Conservation (phyloP, 768 basidiomycete species). For the Saitozyma sp. region DNA sequence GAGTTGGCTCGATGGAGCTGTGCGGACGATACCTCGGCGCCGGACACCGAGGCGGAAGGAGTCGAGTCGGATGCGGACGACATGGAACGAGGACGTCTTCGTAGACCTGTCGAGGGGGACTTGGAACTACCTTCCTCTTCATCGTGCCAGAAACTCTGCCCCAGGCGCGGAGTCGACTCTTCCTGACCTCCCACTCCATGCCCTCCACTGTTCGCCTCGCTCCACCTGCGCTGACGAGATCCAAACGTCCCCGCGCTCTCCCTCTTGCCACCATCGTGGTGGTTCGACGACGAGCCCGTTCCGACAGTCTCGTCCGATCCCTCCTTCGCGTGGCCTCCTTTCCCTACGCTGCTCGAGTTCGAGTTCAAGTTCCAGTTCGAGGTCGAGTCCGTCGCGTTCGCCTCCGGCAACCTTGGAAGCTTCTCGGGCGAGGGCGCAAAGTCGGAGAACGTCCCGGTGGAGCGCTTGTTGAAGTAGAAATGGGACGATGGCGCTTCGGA, state of each 20-base stretch:
- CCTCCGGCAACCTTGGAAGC: no score
- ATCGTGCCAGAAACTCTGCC: background rate
- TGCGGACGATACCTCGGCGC: no score
- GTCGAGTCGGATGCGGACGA: conserved; percentile 24
- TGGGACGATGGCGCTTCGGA: conserved; percentile 6
- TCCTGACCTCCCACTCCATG: no score
- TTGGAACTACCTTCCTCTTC: background rate
- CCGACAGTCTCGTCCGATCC: no score
- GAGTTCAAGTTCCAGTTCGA: no score
- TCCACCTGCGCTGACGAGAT: conserved; percentile 8
- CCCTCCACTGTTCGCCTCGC: background rate
- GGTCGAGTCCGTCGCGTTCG: no score
- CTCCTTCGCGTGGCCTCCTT: no score
- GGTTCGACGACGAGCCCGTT: no score
- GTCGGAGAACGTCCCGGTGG: conserved; percentile 3
- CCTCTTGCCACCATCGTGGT: background rate
- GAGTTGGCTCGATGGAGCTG: conserved; percentile 4
- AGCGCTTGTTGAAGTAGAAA: conserved; percentile 8
- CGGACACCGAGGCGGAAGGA: background rate
- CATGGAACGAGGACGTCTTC: conserved; percentile 21
- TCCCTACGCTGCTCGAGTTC: no score
- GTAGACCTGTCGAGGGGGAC: background rate
- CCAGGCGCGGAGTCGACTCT: no score
- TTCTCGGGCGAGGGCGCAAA: background rate
- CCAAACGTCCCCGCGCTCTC: conserved; percentile 15